A percentile compares a stretch with the other conserved stretches of the same genome.
Conservation (phyloP, 768 basidiomycete species). For the Xerocomellus intermedius region DNA sequence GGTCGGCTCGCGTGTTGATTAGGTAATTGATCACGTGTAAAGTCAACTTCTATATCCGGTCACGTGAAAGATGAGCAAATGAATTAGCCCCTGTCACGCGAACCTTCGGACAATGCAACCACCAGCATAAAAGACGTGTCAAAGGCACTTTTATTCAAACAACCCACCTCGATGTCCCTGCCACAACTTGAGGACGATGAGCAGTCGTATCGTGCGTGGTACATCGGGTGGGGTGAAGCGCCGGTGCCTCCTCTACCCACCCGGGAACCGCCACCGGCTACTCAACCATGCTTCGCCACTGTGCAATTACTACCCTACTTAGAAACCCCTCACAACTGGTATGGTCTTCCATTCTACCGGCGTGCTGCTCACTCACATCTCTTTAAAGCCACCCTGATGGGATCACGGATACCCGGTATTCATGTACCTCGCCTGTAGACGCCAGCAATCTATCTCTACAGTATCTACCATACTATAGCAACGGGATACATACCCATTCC, state of each 20-base stretch:
- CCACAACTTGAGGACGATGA: neutral
- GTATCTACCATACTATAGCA: neutral
- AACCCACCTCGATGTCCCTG: too few relatives aligned
- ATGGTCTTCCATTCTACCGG: neutral
- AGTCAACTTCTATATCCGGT: slow-evolving; percentile 18
- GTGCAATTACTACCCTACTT: neutral
- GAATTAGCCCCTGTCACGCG: slow-evolving; percentile 20
- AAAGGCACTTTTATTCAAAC: neutral
- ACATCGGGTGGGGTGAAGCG: too few relatives aligned
- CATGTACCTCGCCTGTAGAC: neutral
- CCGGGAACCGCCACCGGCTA: neutral
- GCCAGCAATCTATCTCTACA: neutral
- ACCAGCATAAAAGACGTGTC: too few relatives aligned
- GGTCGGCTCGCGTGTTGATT: slow-evolving; percentile 28
- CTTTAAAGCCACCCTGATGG: neutral
- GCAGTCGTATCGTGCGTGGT: neutral
- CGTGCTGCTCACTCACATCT: neutral
- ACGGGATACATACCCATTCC: neutral
- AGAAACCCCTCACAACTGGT: neutral
- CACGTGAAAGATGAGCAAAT: slow-evolving; percentile 22
- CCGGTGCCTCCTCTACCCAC: neutral
- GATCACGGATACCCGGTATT: neutral
- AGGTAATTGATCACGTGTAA: slow-evolving; percentile 31
- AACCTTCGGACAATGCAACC: too few relatives aligned
- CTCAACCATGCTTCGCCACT: neutral